Base-by-base conservation (phyloP, 768 basidiomycete species). In the Boletus sensibilis region DNA sequence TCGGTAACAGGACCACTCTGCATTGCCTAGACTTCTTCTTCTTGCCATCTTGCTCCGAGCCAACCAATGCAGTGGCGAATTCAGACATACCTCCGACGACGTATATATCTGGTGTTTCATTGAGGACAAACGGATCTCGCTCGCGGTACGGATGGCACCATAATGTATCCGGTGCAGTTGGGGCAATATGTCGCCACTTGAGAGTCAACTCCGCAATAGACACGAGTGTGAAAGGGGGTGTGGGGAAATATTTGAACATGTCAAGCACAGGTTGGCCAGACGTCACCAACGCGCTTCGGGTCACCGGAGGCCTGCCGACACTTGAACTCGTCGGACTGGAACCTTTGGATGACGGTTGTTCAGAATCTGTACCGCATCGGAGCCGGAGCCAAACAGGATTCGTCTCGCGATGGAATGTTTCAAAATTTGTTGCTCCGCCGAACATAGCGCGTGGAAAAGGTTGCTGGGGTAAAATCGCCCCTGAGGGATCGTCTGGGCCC, bases 111-210 rank as follows among this genome's bases (percentile, higher is more conserved):
- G 97, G 97, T 10, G 92, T 88, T 67, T 87, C 81, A n/a, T 75
- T 64, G 33, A 99, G 79, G 53, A 97, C 78, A 74, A 99, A 99
- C 0, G 97, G 97, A 68, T 99, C 97, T 18, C 78, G 75, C 29
- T 83, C 78, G 48, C 89, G 83, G 75, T 89, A 98, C 18, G 97
- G 97, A 70, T 98, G 95, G 64, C 97, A 98, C 94, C 94, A 98
- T 4, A 99, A 80, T 1, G 97, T 99, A 72, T 99, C 97, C 27
- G 97, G 97, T 25, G 96, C 96, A 9, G 97, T 98, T 4, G 97
- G 97, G n/a, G 97, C 94, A 70, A 97, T 85, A 75, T 98, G 96
- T 55, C 94, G 78, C 97, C 96, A 99, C 63, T 79, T 83, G 34
- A 99, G 78, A 12, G 94, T 95, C 40, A 87, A 78, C 65, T 86